Conservation (phyloP, 2,329 filamentous ascomycete genomes). For the Sporothrix phasma region DNA sequence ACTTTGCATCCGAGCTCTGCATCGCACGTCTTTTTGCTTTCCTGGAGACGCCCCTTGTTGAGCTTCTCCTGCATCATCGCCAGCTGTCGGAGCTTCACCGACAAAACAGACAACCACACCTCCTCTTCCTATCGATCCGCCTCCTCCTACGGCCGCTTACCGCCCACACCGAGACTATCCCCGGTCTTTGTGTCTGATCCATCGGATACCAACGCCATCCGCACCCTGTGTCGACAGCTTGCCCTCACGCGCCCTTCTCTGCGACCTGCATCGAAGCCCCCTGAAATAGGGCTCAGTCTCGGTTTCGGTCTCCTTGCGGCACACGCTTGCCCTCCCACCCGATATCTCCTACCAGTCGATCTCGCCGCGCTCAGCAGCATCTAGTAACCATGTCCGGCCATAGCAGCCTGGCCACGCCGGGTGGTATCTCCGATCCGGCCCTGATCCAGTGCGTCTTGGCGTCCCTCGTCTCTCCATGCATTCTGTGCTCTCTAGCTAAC, state of each 20-base stretch:
- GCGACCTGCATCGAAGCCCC: not conserved
- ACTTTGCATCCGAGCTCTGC: not conserved
- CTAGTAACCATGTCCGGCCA: conserved; percentile 12
- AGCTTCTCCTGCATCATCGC: not conserved
- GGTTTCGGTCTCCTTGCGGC: not conserved
- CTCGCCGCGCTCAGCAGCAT: not conserved
- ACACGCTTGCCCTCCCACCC: not conserved
- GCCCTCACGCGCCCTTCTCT: not conserved
- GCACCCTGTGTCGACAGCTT: not conserved
- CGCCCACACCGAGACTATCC: not conserved
- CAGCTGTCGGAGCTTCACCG: not conserved
- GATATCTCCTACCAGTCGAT: not conserved
- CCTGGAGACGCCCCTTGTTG: not conserved
- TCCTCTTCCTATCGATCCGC: not conserved
- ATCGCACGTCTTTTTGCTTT: not conserved
- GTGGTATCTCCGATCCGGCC: conserved; percentile 22
- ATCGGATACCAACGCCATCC: not conserved
- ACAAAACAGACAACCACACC: conserved; percentile 2
- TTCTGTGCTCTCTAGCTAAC: not conserved
- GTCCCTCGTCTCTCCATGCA: not conserved
- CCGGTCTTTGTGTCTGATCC: not conserved
- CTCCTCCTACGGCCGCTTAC: not conserved
- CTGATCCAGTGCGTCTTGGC: conserved; percentile 20
- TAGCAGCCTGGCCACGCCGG: conserved; percentile 19
- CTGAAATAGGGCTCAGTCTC: not conserved